Conservation (phyloP, 768 basidiomycete genomes). For the Lactarius sanguifluus region DNA sequence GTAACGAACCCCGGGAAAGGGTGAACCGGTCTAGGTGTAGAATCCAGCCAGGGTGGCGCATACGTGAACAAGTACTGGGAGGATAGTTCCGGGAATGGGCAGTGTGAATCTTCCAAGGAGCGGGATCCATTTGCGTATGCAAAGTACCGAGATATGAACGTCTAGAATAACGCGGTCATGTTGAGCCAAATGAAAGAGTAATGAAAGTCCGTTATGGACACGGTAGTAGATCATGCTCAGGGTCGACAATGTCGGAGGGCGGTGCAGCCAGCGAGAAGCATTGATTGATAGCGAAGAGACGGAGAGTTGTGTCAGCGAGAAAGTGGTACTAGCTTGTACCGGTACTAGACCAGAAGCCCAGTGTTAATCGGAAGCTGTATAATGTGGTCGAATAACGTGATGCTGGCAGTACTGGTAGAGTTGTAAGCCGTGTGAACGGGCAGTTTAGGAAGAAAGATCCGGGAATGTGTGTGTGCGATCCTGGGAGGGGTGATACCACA, state of each 20-base stretch:
- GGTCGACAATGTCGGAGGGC: constrained; percentile 16
- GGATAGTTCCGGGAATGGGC: constrained; percentile 21
- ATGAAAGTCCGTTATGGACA: constrained; percentile 17
- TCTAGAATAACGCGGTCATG: constrained; percentile 15
- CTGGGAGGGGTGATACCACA: constrained; percentile 14
- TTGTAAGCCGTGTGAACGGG: not conserved
- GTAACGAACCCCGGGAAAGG: constrained; percentile 24
- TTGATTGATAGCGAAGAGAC: constrained; percentile 1
- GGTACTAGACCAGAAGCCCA: constrained; percentile 4
- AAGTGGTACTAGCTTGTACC: not conserved
- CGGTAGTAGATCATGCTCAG: constrained; percentile 18
- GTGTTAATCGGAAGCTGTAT: constrained; percentile 6
- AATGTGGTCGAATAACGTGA: not conserved
- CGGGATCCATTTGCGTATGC: constrained; percentile 18
- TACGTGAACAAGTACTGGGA: constrained; percentile 15
- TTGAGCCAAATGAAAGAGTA: constrained; percentile 3
- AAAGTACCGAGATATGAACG: constrained; percentile 26
- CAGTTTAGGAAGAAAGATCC: constrained; percentile 3
- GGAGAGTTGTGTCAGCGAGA: constrained; percentile 11
- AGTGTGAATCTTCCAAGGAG: constrained; percentile 26
- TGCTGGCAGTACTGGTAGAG: not conserved
- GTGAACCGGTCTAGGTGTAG: constrained; percentile 10
- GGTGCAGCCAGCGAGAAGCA: constrained; percentile 11
- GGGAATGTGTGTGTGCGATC: constrained; percentile 15
- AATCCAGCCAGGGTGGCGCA: constrained; percentile 16